Conservation (phyloP, 371 early-diverging fungal genomes). For the Syncephalastrum racemosum region DNA sequence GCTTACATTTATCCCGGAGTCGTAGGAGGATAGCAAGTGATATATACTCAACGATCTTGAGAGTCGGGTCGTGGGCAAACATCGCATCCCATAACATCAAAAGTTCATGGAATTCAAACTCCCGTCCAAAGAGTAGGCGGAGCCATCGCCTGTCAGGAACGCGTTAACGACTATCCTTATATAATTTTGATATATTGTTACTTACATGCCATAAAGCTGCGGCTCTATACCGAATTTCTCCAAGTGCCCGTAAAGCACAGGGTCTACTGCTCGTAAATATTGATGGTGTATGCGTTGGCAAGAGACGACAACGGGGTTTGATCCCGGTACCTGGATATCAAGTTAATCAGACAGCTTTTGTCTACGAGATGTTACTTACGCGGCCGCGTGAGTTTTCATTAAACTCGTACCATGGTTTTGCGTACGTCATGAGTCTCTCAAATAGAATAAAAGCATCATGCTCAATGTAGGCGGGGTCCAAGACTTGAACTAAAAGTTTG, state of each 20-base stretch:
- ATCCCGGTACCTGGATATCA: background rate
- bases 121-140: conserved; percentile 89
- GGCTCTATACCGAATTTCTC: conserved; percentile 82
- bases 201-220: conserved; percentile 90
- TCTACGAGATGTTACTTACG: too few species aligned
- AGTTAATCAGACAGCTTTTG: background rate
- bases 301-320: conserved; percentile 71
- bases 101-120: conserved; percentile 74
- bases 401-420: conserved; percentile 85
- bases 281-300: conserved; percentile 75
- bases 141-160: conserved; percentile 78
- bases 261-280: conserved; percentile 68
- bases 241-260: conserved; percentile 68
- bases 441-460: conserved; percentile 87
- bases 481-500: conserved; percentile 31
- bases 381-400: conserved; percentile 47
- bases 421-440: conserved; percentile 77
- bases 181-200: background rate
- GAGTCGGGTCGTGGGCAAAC: conserved; percentile 73
- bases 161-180: background rate
- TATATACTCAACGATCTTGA: conserved; percentile 81
- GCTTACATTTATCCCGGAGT: conserved; percentile 76
- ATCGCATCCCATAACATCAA: conserved; percentile 89
- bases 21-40: conserved; percentile 73
- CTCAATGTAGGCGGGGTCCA: conserved; percentile 63